Evolutionary conservation across 73 alveolate genomes (phyloP).

Genomic region (Tetrahymena malaccensis): DNA sequence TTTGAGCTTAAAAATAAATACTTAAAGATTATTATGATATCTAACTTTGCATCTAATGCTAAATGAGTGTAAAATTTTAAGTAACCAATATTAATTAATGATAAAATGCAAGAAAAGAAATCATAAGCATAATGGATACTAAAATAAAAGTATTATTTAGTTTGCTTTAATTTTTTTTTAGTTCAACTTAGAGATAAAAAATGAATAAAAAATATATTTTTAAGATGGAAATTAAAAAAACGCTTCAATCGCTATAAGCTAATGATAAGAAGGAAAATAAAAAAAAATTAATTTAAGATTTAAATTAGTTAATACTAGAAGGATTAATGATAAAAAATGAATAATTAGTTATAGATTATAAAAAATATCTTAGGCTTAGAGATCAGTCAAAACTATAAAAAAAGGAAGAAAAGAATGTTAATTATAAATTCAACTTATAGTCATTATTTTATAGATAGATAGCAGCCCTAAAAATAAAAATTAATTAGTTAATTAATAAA

Average conservation of each 20-base stretch:
- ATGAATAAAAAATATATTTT: too few species aligned
- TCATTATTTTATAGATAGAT: too few species aligned
- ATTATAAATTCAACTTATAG: too few species aligned
- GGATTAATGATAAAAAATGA: neutral
- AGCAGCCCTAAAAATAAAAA: neutral
- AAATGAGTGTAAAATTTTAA: neutral
- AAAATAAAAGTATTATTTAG: neutral
- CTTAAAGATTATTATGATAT: too few species aligned
- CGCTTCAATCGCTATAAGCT: neutral
- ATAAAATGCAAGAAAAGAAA: neutral
- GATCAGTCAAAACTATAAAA: neutral
- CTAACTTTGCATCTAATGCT: neutral
- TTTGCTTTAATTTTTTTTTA: too few species aligned
- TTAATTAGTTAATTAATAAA: too few species aligned
- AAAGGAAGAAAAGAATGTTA: too few species aligned
- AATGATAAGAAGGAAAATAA: neutral
- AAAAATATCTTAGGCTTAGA: neutral
- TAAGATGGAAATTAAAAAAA: neutral
- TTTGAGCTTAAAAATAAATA: neutral
- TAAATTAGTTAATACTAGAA: neutral
- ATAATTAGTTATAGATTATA: too few species aligned
- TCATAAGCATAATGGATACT: neutral
- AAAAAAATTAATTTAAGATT: too few species aligned
- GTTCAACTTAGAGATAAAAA: neutral
- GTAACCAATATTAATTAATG: neutral